Evolutionary conservation across 441 rosid genomes (phyloP), one percentile per base, ranked within the genome.

Genomic region (Dalechampia spathulata): DNA sequence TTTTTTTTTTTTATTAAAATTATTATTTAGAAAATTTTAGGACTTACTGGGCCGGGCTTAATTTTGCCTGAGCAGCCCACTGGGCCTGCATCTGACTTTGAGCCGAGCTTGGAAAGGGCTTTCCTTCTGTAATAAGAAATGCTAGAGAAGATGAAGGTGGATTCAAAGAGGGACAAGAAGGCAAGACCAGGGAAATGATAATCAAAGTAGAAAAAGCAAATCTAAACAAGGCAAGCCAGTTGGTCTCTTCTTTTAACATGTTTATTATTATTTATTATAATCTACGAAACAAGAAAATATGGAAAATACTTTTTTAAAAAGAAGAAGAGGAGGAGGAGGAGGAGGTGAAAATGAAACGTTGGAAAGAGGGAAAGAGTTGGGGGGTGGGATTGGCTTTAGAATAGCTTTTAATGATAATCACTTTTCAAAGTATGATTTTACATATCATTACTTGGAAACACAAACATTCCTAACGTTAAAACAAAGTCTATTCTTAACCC

Each of bases 231-330:
- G 6, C 46, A 21, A n/a, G 7, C 37, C 20, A 62, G 54, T 13
- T 46, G 66, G 73, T 77, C 78, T 75, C 80, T 75, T 75, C 83
- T 78, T 78, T 81, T 78, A 68, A 81, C 75, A 80, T 43, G 16
- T 36, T 49, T 34, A 41, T 36, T 27, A 59, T 22, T 49, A 54
- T 46, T 58, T 51, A 53, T 46, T 54, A 21, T 56, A 57, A 54
- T 51, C 62, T 55, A 51, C 56, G 67, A 57, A 68, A 58, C 50
- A 65, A 34, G 54, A 50, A 65, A 72, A 60, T n/a, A n/a, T n/a
- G n/a, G n/a, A n/a, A n/a, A n/a, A n/a, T n/a, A n/a, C n/a, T n/a
- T n/a, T n/a, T n/a, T n/a, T n/a, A n/a, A n/a, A n/a, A n/a, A n/a
- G n/a, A n/a, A n/a, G n/a, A n/a, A n/a, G n/a, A 69, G 25, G 49